phyloP scores from a whole-genome alignment of 2,329 filamentous ascomycete genomes.

The Aspergillus arachidicola region DNA sequence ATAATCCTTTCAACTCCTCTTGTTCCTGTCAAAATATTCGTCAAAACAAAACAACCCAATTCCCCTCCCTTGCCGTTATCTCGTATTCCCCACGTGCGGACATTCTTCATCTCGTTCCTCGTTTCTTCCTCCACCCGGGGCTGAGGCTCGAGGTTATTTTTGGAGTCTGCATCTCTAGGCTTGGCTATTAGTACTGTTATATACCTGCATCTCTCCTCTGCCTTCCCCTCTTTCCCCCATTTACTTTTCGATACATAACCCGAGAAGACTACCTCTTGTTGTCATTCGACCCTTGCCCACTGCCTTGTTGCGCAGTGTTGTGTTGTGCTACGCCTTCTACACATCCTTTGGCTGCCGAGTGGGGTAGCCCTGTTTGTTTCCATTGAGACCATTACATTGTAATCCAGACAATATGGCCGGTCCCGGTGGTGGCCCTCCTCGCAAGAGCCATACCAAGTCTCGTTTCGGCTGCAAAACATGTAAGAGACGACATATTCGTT shows the following conservation, averaged over 20 bases:
- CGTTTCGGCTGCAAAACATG: conserved; percentile 98
- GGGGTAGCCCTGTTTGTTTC: conserved; percentile 1
- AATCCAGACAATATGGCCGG: conserved; percentile 69
- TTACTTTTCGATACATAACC: background rate
- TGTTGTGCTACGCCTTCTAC: background rate
- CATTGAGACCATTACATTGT: background rate
- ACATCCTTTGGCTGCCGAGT: conserved; percentile 2
- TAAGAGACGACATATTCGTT: conserved; percentile 95
- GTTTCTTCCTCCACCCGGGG: conserved; percentile 18
- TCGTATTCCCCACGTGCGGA: conserved; percentile 32
- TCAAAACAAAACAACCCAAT: background rate
- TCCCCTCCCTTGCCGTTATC: conserved; percentile 24
- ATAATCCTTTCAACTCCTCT: conserved; percentile 4
- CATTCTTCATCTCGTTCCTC: conserved; percentile 18
- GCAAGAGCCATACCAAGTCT: conserved; percentile 95
- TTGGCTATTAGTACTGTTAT: conserved; percentile 1
- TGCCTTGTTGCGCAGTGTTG: background rate
- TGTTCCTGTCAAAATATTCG: conserved; percentile 11
- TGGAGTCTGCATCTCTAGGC: conserved; percentile 20
- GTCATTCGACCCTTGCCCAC: background rate
- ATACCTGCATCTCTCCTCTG: conserved; percentile 13
- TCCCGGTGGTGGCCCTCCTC: conserved; percentile 89
- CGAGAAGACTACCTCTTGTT: background rate
- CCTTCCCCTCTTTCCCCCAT: conserved; percentile 8
- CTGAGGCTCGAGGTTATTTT: conserved; percentile 29